Evolutionary conservation across 345 rosid genomes (phyloP).

Genomic region (Citrus unshiu): DNA sequence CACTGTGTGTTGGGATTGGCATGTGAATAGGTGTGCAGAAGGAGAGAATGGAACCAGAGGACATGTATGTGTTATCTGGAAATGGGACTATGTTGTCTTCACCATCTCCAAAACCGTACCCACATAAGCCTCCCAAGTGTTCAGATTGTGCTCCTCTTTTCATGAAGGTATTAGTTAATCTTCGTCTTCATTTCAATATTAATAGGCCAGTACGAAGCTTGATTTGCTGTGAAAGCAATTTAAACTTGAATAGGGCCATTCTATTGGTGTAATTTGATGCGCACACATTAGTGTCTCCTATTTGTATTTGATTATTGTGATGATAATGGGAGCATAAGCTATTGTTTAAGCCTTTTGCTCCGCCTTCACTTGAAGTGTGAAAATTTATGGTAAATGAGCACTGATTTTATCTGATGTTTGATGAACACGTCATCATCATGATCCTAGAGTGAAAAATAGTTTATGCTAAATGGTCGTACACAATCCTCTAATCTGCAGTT

Average conservation of each 20-base stretch:
- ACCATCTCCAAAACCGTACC: slow-evolving; percentile 84
- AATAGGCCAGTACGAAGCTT: background rate
- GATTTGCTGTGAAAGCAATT: background rate
- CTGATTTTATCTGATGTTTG: background rate
- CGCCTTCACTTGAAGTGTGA: background rate
- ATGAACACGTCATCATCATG: background rate
- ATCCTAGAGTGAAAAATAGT: background rate
- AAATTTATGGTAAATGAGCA: background rate
- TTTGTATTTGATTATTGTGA: background rate
- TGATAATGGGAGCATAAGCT: background rate
- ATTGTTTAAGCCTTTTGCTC: background rate
- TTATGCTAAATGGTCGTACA: background rate
- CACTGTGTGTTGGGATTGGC: slow-evolving; percentile 11
- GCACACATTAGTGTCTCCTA: background rate
- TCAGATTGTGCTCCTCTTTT: slow-evolving; percentile 90
- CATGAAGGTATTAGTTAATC: slow-evolving; percentile 54
- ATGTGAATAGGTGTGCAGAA: slow-evolving; percentile 82
- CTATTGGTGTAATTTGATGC: background rate
- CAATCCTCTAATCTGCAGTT: background rate
- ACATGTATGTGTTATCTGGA: slow-evolving; percentile 77
- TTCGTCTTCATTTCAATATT: background rate
- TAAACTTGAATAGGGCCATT: background rate
- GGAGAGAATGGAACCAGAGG: slow-evolving; percentile 96
- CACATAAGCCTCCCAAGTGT: slow-evolving; percentile 85
- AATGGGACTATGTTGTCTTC: slow-evolving; percentile 56